These are phyloP conservation scores for Ophiostoma himal-ulmi DNA, from an alignment of 2,329 filamentous ascomycete species.

Conservation along the genomic window DNA sequence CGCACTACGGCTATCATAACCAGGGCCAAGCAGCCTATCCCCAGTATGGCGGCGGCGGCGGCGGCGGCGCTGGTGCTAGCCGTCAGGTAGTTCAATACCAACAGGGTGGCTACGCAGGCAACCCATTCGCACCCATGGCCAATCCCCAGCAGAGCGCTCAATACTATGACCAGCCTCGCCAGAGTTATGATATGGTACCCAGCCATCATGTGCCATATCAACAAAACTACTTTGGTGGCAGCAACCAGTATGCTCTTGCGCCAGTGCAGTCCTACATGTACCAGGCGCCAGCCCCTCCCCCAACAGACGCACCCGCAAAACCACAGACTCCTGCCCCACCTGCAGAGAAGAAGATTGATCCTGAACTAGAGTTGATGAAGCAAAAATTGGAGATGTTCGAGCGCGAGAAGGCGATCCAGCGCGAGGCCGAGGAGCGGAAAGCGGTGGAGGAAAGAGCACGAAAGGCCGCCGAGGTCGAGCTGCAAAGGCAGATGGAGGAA, in stretches of 20 bases:
- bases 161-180: slow-evolving; percentile 31
- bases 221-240: slow-evolving; percentile 33
- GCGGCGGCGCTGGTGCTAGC: slow-evolving; percentile 29
- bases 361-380: slow-evolving; percentile 56
- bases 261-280: slow-evolving; percentile 39
- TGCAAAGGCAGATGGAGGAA: slow-evolving; percentile 29
- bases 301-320: slow-evolving; percentile 38
- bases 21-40: slow-evolving; percentile 45
- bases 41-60: slow-evolving; percentile 27
- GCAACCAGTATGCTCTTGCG: slow-evolving; percentile 31
- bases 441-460: not conserved
- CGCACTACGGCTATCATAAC: slow-evolving; percentile 37
- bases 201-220: slow-evolving; percentile 48
- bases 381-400: slow-evolving; percentile 50
- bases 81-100: slow-evolving; percentile 33
- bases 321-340: slow-evolving; percentile 38
- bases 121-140: slow-evolving; percentile 42
- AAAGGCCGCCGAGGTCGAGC: slow-evolving; percentile 24
- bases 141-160: slow-evolving; percentile 25
- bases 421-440: slow-evolving; percentile 28
- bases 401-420: slow-evolving; percentile 39
- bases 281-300: slow-evolving; percentile 39
- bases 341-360: slow-evolving; percentile 39
- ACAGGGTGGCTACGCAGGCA: slow-evolving; percentile 28
- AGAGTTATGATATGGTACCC: slow-evolving; percentile 33